These are phyloP conservation scores for Magnusiomyces paraingens DNA, from an alignment of 1,139 yeast species.

Conservation along the genomic window DNA sequence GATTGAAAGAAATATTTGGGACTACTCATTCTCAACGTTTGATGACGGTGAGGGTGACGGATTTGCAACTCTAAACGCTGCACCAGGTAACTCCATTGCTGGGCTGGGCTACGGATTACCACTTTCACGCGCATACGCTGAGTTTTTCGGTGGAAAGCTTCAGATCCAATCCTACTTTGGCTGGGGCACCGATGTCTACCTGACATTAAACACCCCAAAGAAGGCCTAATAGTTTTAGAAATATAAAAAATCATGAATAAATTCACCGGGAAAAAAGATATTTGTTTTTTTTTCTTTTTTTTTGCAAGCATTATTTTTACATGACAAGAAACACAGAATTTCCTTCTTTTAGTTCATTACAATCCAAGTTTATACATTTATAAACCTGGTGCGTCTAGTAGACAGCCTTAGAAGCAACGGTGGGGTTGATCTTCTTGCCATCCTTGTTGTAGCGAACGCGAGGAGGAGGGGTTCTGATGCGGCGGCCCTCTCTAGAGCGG, in stretches of 20 bases:
- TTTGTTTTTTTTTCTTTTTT: not conserved
- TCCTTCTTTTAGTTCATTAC: slow-evolving; percentile 1
- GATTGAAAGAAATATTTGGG: slow-evolving; percentile 61
- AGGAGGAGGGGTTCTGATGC: slow-evolving; percentile 98
- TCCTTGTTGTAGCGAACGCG: slow-evolving; percentile 98
- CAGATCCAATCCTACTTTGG: slow-evolving; percentile 77
- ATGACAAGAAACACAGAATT: not conserved
- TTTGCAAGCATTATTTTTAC: not conserved
- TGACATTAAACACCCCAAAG: slow-evolving; percentile 44
- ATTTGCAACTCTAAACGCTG: slow-evolving; percentile 47
- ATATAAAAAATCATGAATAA: slow-evolving; percentile 44
- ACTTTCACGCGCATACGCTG: slow-evolving; percentile 65
- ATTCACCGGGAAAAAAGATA: slow-evolving; percentile 8
- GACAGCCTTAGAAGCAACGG: slow-evolving; percentile 97
- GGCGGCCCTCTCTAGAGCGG: slow-evolving; percentile 98
- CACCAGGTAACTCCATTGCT: slow-evolving; percentile 75
- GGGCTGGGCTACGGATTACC: slow-evolving; percentile 98
- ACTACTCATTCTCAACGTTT: slow-evolving; percentile 79
- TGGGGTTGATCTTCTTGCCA: slow-evolving; percentile 89
- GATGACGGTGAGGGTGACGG: slow-evolving; percentile 51
- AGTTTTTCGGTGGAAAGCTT: slow-evolving; percentile 67
- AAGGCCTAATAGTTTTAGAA: not conserved
- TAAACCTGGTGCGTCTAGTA: slow-evolving; percentile 19
- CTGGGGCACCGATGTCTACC: slow-evolving; percentile 75
- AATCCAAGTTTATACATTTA: not conserved